These are phyloP conservation scores for Nigrospora sphaerica DNA, from an alignment of 2,329 filamentous ascomycete species.

Conservation along the genomic window DNA sequence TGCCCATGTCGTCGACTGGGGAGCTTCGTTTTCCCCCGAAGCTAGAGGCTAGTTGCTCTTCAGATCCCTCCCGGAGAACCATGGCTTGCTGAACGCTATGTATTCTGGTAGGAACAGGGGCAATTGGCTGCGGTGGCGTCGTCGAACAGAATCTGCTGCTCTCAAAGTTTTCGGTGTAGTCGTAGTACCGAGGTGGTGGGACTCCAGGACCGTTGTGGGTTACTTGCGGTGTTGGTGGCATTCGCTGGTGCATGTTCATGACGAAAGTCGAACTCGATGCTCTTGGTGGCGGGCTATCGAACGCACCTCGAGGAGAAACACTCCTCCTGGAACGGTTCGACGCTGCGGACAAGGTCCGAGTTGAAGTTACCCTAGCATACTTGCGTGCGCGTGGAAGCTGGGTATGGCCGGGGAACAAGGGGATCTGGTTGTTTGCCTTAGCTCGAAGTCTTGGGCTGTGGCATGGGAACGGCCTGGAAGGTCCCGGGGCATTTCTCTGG, in stretches of 20 bases:
- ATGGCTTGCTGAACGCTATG: conserved; percentile 11
- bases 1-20: conserved; percentile 14
- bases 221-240: conserved; percentile 16
- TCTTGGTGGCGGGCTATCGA: conserved; percentile 29
- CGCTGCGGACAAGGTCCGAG: conserved; percentile 27
- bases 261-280: conserved; percentile 43
- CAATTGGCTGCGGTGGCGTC: conserved; percentile 11
- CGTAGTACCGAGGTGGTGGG: conserved; percentile 36
- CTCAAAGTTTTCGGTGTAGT: conserved; percentile 46
- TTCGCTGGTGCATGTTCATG: conserved; percentile 37
- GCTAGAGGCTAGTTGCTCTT: conserved; percentile 12
- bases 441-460: too few relatives aligned
- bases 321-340: conserved; percentile 19
- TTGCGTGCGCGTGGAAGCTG: too few relatives aligned
- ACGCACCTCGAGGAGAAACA: conserved; percentile 21
- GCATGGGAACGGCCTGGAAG: conserved; percentile 8
- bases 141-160: conserved; percentile 12
- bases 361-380: conserved; percentile 5
- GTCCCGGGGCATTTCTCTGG: conserved; percentile 2
- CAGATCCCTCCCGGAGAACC: conserved; percentile 14
- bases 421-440: too few relatives aligned
- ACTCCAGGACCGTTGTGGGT: conserved; percentile 10
- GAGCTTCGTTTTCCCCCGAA: conserved; percentile 14
- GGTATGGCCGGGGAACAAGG: too few relatives aligned
- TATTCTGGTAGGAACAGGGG: conserved; percentile 11